phyloP scores from a whole-genome alignment of 257 asterid genomes.

The Fraxinus excelsior region DNA sequence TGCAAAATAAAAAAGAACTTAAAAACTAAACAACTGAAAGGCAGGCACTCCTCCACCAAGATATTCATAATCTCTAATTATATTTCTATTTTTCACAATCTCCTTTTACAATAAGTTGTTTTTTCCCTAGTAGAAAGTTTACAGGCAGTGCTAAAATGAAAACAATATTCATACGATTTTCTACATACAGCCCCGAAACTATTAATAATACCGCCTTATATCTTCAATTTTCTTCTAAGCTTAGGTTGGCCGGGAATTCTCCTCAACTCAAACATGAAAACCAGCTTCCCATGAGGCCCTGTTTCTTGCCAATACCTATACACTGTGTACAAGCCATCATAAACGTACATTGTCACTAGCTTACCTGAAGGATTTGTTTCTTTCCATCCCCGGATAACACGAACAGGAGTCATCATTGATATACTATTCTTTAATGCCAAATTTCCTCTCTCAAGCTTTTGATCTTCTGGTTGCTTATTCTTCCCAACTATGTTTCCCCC shows the following conservation, averaged over 20 bases:
- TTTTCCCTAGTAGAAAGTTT: too few relatives aligned
- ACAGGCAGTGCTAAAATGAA: too few relatives aligned
- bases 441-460: conserved; percentile 82
- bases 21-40: too few relatives aligned
- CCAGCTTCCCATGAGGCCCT: conserved; percentile 64
- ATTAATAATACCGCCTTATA: not conserved
- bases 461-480: conserved; percentile 62
- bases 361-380: conserved; percentile 38
- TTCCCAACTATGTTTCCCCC: conserved; percentile 70
- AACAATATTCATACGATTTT: too few relatives aligned
- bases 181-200: too few relatives aligned
- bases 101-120: too few relatives aligned
- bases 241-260: conserved; percentile 81
- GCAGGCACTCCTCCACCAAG: too few relatives aligned
- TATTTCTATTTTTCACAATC: too few relatives aligned
- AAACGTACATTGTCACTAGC: conserved; percentile 55
- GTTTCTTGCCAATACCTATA: conserved; percentile 47
- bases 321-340: conserved; percentile 85
- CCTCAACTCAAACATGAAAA: conserved; percentile 70
- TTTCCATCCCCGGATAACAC: conserved; percentile 77
- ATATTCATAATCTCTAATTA: too few relatives aligned
- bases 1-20: too few relatives aligned
- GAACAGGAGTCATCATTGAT: conserved; percentile 54
- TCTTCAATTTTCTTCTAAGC: conserved; percentile 68
- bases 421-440: conserved; percentile 69